A percentile compares a stretch with the other conserved stretches of the same genome.
These are phyloP conservation scores for Aspergillus pseudoglaucus DNA, from an alignment of 2,329 filamentous ascomycete genomes.

Conservation along the genomic window DNA sequence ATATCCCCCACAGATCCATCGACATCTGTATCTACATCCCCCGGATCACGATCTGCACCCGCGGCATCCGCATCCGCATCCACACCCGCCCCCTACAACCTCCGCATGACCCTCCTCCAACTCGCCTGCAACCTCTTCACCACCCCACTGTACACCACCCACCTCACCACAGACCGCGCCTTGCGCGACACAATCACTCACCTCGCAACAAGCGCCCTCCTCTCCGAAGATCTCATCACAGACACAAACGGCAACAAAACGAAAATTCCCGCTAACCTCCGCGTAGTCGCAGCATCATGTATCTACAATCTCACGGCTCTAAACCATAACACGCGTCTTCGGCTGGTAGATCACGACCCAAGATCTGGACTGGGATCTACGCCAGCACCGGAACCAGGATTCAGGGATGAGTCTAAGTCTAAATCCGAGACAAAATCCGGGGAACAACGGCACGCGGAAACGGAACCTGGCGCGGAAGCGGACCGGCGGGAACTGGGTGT, in stretches of 20 bases:
- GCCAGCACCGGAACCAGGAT: no score
- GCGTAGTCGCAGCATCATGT: slow-evolving; percentile 74
- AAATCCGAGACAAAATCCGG: no score
- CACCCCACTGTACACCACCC: slow-evolving; percentile 62
- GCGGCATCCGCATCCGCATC: slow-evolving; percentile 57
- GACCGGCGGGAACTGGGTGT: neutral
- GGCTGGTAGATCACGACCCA: slow-evolving; percentile 47
- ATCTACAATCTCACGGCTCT: slow-evolving; percentile 73
- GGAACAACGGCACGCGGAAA: no score
- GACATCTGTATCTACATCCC: slow-evolving; percentile 67
- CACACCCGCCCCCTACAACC: slow-evolving; percentile 62
- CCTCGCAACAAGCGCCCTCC: slow-evolving; percentile 68
- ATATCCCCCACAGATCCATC: slow-evolving; percentile 26
- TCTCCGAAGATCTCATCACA: slow-evolving; percentile 56
- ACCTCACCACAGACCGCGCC: slow-evolving; percentile 49
- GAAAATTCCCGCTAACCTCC: slow-evolving; percentile 51
- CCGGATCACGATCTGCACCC: slow-evolving; percentile 66
- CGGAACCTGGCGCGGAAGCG: neutral
- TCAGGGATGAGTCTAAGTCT: no score
- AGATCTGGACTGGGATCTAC: no score
- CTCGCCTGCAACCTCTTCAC: slow-evolving; percentile 82
- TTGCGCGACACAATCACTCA: slow-evolving; percentile 57
- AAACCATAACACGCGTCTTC: slow-evolving; percentile 58
- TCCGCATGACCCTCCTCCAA: slow-evolving; percentile 77
- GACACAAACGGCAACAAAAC: neutral